Conservation (phyloP, 2,329 filamentous ascomycete genomes). For the Nannizzia gypsea region DNA sequence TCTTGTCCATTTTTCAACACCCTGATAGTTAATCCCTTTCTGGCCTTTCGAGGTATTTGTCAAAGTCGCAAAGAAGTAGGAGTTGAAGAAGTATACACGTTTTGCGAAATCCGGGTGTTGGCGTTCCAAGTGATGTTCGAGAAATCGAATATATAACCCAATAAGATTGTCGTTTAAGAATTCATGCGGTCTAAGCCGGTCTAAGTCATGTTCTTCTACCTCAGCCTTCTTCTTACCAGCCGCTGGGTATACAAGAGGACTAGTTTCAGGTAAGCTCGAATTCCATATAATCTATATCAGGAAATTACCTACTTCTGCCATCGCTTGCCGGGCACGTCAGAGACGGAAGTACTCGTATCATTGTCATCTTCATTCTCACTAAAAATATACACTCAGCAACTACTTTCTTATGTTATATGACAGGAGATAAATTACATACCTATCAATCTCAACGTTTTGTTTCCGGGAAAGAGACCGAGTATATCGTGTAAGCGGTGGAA, state of each 20-base stretch:
- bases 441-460: conserved; percentile 6
- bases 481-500: conserved; percentile 12
- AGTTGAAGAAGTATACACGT: conserved; percentile 79
- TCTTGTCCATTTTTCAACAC: conserved; percentile 77
- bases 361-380: background rate
- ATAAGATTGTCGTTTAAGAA: conserved; percentile 91
- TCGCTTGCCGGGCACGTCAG: background rate
- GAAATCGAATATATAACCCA: conserved; percentile 68
- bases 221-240: conserved; percentile 37
- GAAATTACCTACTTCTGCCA: background rate
- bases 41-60: conserved; percentile 45
- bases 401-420: too few relatives aligned
- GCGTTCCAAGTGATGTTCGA: conserved; percentile 50
- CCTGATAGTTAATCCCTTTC: conserved; percentile 63
- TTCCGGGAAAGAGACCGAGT: conserved; percentile 23
- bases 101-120: conserved; percentile 45
- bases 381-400: background rate
- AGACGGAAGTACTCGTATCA: background rate
- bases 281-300: background rate
- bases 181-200: conserved; percentile 67
- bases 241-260: conserved; percentile 34
- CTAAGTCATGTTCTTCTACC: conserved; percentile 40
- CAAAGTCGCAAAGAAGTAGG: conserved; percentile 76
- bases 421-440: conserved; percentile 8
- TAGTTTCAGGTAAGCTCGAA: conserved; percentile 12